Evolutionary conservation across 1,284 basidiomycete genomes (phyloP), one percentile per base, ranked within the genome.

Genomic region (Marasmius fiardii): DNA sequence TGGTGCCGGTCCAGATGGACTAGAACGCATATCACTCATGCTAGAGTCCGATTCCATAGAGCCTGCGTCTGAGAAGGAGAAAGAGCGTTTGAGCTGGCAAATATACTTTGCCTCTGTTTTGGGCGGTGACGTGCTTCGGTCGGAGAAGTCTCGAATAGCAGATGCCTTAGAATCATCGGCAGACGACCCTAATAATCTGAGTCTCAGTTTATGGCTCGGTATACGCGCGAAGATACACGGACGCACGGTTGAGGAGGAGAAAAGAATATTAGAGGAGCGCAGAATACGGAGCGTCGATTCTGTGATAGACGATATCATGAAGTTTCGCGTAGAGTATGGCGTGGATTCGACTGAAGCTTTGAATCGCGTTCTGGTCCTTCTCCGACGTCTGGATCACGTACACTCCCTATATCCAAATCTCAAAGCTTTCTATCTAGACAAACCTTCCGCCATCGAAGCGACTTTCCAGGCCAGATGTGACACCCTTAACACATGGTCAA

Each of bases 91-190:
- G 47, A 94, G 95, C 71, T 98, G 95, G 95, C 93, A 95, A 70
- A 90, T 89, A 37, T 92, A 97, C 87, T 82, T 98, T 39, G 85
- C 92, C 8, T 95, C 93, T 37, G 95, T 98, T 21, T 79, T 98
- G 31, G 85, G 86, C 37, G 95, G 95, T 14, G 94, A 98, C 66
- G 94, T 98, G 5, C 80, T 98, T 58, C 92, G 90, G 67, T 90
- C 91, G 1, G 95, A 98, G 74, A 96, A 93, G 72, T 90, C 89
- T 20, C 85, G 95, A 55, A 95, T 95, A 62, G 85, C 88, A 50
- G 85, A 81, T 62, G 84, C 83, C 43, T 74, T 93, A 61, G 79
- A 86, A 66, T 79, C 83, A 54, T 79, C 85, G 57, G 77, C 79
- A 52, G 81, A 92, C 64, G 82, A 90, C 72, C 80, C 86, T 71